These are phyloP conservation scores for Coemansia sp. DNA, from an alignment of 192 early-diverging fungal species.

Conservation along the genomic window DNA sequence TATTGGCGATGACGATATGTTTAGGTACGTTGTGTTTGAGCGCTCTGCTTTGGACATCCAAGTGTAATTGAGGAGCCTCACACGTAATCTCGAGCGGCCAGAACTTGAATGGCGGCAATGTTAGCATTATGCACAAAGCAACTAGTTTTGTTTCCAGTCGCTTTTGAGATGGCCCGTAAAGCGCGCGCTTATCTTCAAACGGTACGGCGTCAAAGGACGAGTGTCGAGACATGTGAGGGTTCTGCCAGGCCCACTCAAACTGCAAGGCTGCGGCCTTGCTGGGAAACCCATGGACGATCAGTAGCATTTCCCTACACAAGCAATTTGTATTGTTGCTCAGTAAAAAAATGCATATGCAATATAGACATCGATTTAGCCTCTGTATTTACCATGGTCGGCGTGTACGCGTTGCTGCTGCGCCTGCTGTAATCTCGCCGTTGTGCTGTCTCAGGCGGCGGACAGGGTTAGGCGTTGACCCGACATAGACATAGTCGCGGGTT, in stretches of 20 bases:
- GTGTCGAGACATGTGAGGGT: constrained; percentile 51
- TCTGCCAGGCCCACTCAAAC: constrained; percentile 60
- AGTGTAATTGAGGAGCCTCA: constrained; percentile 17
- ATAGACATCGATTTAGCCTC: background rate
- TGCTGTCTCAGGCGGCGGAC: constrained; percentile 53
- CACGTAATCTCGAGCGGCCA: constrained; percentile 50
- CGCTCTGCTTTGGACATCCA: constrained; percentile 15
- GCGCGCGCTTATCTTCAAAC: constrained; percentile 24
- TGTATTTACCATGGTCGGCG: constrained; percentile 43
- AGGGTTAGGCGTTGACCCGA: constrained; percentile 57
- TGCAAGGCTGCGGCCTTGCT: constrained; percentile 49
- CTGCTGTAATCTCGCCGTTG: constrained; percentile 55
- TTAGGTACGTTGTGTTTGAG: constrained; percentile 19
- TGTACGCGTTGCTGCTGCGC: constrained; percentile 38
- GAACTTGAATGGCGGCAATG: constrained; percentile 39
- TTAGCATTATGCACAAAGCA: constrained; percentile 37
- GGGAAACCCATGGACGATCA: constrained; percentile 54
- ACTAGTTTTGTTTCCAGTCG: constrained; percentile 46
- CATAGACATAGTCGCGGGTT: constrained; percentile 32
- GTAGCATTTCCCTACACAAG: constrained; percentile 47
- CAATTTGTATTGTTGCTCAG: background rate
- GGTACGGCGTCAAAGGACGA: constrained; percentile 29
- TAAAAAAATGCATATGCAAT: background rate
- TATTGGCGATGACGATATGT: constrained; percentile 24
- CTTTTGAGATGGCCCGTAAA: constrained; percentile 42